Conservation (phyloP, 768 basidiomycete species). For the Leccinum obscurum region DNA sequence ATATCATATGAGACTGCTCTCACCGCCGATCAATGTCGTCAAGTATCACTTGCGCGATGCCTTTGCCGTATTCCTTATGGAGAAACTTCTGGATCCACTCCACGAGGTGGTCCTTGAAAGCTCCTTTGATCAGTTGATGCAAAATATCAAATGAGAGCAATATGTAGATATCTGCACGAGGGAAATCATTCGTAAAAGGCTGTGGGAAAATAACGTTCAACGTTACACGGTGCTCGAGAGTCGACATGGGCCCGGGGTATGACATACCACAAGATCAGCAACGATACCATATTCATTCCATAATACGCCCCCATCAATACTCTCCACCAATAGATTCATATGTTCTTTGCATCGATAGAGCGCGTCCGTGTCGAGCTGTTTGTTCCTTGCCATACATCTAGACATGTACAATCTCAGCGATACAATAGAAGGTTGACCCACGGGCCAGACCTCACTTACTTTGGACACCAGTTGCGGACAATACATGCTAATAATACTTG, state of each 20-base stretch:
- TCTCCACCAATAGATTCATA: not conserved
- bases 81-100: not conserved
- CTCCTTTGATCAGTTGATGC: not conserved
- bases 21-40: not conserved
- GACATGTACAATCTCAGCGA: too few species aligned
- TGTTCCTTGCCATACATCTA: not conserved
- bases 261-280: not conserved
- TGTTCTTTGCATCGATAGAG: not conserved
- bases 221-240: too few species aligned
- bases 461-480: not conserved
- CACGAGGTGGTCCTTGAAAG: not conserved
- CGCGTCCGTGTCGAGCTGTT: not conserved
- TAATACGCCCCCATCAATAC: not conserved
- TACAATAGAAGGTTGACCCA: too few species aligned
- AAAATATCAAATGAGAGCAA: not conserved
- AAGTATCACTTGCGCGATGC: not conserved
- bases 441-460: not conserved
- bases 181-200: too few species aligned
- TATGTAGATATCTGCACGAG: too few species aligned
- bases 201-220: too few species aligned
- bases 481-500: not conserved
- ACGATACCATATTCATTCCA: not conserved
- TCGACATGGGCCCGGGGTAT: too few species aligned
- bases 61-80: not conserved
- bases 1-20: not conserved